A percentile compares a stretch with the other conserved stretches of the same genome.
These are phyloP conservation scores for Castanea crenata DNA, from an alignment of 306 rosid genomes.

Conservation along the genomic window DNA sequence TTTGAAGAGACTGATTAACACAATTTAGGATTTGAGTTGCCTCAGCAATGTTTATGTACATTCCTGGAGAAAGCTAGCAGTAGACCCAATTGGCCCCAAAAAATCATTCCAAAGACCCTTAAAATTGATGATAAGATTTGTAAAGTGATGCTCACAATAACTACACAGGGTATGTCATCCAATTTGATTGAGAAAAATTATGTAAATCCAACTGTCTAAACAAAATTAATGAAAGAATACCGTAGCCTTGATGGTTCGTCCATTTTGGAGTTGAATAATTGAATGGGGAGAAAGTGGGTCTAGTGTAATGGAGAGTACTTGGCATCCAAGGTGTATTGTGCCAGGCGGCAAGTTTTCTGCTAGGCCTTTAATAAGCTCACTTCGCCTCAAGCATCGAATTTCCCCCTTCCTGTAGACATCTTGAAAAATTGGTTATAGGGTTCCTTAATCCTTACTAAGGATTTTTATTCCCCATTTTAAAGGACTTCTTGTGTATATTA, in stretches of 20 bases:
- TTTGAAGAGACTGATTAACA: not conserved
- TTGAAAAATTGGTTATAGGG: not conserved
- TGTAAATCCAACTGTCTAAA: not conserved
- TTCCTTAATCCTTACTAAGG: not conserved
- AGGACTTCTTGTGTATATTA: too few species aligned
- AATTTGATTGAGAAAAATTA: not conserved
- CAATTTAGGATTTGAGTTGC: not conserved
- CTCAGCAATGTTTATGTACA: too few species aligned
- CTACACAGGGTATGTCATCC: not conserved
- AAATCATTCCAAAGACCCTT: too few species aligned
- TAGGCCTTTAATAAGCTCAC: conserved; percentile 37
- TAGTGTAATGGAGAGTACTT: conserved; percentile 31
- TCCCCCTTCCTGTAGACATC: conserved; percentile 11
- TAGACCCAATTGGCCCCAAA: too few species aligned
- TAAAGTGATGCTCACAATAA: not conserved
- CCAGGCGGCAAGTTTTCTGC: conserved; percentile 40
- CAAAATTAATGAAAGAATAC: conserved; percentile 8
- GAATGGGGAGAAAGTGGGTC: conserved; percentile 32
- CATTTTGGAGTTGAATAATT: conserved; percentile 36
- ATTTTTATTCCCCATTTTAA: not conserved
- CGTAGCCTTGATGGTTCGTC: conserved; percentile 39
- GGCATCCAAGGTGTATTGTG: conserved; percentile 39
- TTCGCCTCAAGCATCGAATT: conserved; percentile 48
- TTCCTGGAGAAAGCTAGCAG: too few species aligned
- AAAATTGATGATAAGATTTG: too few species aligned